phyloP scores from a whole-genome alignment of 1,139 yeast genomes.

The Groenewaldozyma sp. region DNA sequence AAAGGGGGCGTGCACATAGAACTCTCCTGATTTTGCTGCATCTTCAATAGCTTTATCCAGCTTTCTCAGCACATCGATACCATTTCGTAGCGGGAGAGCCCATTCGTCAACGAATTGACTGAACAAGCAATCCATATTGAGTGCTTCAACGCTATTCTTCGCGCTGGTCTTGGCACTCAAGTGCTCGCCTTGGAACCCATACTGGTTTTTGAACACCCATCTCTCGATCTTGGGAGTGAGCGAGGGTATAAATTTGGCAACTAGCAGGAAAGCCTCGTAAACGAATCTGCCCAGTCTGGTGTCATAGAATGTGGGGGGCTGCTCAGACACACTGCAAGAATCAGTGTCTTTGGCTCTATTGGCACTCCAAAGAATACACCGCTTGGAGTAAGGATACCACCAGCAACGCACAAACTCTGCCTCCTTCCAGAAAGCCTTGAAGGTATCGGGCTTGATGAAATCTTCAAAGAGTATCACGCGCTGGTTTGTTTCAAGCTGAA shows the following conservation, averaged over 20 bases:
- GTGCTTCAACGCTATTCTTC: conserved; percentile 65
- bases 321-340: not conserved
- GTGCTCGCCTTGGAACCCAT: conserved; percentile 60
- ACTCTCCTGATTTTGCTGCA: conserved; percentile 54
- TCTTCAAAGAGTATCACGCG: conserved; percentile 74
- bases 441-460: conserved; percentile 57
- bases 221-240: conserved; percentile 77
- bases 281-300: conserved; percentile 66
- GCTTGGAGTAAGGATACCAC: conserved; percentile 94
- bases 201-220: conserved; percentile 78
- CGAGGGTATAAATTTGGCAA: conserved; percentile 63
- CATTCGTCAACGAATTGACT: conserved; percentile 95
- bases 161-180: conserved; percentile 60
- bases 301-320: conserved; percentile 54
- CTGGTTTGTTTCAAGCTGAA: conserved; percentile 71
- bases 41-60: conserved; percentile 51
- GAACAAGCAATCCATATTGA: conserved; percentile 92
- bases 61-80: conserved; percentile 59
- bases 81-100: conserved; percentile 80
- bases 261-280: conserved; percentile 73
- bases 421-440: conserved; percentile 62
- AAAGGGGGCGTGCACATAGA: conserved; percentile 87
- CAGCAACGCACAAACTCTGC: conserved; percentile 88
- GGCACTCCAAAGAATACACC: conserved; percentile 88
- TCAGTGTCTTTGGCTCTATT: conserved; percentile 58